Conservation (phyloP, 371 early-diverging fungal genomes). For the Mortierella sp. region DNA sequence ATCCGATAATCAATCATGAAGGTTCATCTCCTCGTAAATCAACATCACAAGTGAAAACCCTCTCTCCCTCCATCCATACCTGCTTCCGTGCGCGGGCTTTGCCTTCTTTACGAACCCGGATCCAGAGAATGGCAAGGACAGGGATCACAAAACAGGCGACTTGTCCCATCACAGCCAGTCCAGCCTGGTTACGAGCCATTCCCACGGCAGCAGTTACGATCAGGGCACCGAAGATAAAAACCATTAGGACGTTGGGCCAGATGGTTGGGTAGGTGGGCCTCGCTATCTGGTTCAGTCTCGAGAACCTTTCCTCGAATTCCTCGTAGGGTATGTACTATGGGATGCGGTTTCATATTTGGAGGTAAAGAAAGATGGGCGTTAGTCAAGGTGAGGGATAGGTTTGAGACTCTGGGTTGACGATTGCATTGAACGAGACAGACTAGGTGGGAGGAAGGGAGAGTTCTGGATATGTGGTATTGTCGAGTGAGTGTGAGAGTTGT, state of each 20-base stretch:
- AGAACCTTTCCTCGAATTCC: slow-evolving; percentile 39
- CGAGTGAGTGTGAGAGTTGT: background rate
- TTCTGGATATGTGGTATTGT: background rate
- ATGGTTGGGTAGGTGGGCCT: slow-evolving; percentile 30
- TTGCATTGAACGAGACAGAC: background rate
- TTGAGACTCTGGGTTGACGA: too few species aligned
- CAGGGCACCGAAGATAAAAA: slow-evolving; percentile 14
- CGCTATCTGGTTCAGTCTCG: slow-evolving; percentile 34
- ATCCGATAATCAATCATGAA: background rate
- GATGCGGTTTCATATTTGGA: background rate
- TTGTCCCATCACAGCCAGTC: slow-evolving; percentile 29
- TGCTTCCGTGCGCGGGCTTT: slow-evolving; percentile 35
- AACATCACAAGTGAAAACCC: background rate
- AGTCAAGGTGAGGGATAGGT: background rate
- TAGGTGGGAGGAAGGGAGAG: background rate
- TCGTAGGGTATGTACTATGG: slow-evolving; percentile 38
- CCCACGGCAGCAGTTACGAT: slow-evolving; percentile 14
- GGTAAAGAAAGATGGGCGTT: background rate
- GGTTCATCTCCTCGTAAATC: background rate
- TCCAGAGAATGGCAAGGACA: slow-evolving; percentile 32
- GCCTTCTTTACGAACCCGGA: slow-evolving; percentile 26
- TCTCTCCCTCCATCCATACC: slow-evolving; percentile 9
- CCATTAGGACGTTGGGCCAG: slow-evolving; percentile 29
- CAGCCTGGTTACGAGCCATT: slow-evolving; percentile 6
- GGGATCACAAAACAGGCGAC: slow-evolving; percentile 47